Percentiles rank a stretch among this genome's conserved stretches.
Conservation (phyloP, 169 alveolate genomes). For the Hammondia hammondi region DNA sequence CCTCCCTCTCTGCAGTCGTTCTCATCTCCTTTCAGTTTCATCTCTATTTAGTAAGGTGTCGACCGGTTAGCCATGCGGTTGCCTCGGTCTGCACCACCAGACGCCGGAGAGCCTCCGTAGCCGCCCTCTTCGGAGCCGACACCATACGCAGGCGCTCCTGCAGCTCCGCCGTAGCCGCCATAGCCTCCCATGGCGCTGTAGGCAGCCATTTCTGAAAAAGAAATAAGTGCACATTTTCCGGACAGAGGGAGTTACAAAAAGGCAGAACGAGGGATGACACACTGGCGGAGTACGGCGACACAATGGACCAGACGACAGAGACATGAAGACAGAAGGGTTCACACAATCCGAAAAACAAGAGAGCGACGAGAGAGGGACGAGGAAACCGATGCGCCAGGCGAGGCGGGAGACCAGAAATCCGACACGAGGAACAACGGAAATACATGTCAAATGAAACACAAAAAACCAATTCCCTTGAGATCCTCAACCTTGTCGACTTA, state of each 20-base stretch:
- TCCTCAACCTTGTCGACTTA: background rate
- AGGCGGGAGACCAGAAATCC: too few relatives aligned
- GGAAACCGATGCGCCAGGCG: too few relatives aligned
- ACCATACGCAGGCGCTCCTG: constrained; percentile 17
- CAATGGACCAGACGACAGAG: too few relatives aligned
- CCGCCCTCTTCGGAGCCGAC: background rate
- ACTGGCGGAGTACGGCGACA: too few relatives aligned
- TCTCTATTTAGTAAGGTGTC: constrained; percentile 10
- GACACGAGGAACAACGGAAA: too few relatives aligned
- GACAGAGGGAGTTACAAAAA: background rate
- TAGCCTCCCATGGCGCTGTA: constrained; percentile 48
- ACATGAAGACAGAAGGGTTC: too few relatives aligned
- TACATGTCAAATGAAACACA: too few relatives aligned
- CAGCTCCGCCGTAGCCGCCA: constrained; percentile 37
- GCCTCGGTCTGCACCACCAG: constrained; percentile 29
- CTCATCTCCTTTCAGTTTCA: background rate
- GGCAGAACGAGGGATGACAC: too few relatives aligned
- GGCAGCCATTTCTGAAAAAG: constrained; percentile 29
- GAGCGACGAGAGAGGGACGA: too few relatives aligned
- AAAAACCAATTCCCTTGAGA: too few relatives aligned
- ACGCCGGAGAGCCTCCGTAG: constrained; percentile 3
- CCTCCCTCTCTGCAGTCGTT: too few relatives aligned
- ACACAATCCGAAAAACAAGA: too few relatives aligned
- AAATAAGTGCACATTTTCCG: background rate
- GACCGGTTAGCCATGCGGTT: constrained; percentile 32